Evolutionary conservation across 257 asterid genomes (phyloP), one percentile per base, ranked within the genome.

Genomic region (Capsicum chinense): DNA sequence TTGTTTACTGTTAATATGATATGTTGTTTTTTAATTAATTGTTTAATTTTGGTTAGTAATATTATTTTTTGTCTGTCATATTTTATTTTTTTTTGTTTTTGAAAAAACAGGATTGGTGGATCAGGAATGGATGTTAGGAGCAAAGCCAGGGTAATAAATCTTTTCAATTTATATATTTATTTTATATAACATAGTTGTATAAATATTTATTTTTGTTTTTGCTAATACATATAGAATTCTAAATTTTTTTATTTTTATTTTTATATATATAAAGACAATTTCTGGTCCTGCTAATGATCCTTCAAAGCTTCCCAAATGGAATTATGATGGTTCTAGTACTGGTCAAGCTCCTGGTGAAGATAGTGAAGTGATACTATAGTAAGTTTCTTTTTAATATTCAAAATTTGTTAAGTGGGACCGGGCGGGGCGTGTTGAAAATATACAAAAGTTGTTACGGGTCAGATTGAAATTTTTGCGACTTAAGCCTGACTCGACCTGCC

Each of bases 341-440:
- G 99, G 99, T 74, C 99, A 96, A 85, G 99, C 99, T 83, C 98
- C 99, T 19, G 99, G 98, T 74, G 98, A 94, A 85, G 99, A 96
- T 52, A 96, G 99, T 91, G 99, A 96, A 96, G 99, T 96, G 81
- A 94, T 96, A 82, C 88, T 96, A 90, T 96, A 96, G 99, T 96
- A 95, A 92, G 92, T 84, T 69, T 26, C 33, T 26, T 26, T 26
- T 26, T 26, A 26, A 26, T 26, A 26, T 26, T 26, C 33, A 26
- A 26, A 26, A 26, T 26, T 26, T 26, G 33, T 26, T 26, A 26
- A 1, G 33, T 26, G 33, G 33, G 33, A 26, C 33, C 33, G 33
- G 33, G 33, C 2, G 2, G 33, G 33, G 33, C 33, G 33, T 26
- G 33, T 26, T 26, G 33, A 26, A 26, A 26, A 26, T 26, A 26